phyloP scores from a whole-genome alignment of 169 alveolate species.

The Cryptosporidium viatorum region DNA sequence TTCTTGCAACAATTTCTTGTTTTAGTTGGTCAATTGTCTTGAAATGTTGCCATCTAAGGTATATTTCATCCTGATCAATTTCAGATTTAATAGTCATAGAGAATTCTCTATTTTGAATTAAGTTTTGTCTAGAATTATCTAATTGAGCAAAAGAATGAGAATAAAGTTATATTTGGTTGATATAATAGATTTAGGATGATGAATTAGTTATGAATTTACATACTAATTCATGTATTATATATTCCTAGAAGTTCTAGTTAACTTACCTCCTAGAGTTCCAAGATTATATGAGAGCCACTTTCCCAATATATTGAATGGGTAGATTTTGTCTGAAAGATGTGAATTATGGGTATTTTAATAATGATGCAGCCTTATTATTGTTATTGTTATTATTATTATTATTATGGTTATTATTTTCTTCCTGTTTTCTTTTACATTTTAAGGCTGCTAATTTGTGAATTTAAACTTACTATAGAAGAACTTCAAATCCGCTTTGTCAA shows the following conservation, averaged over 20 bases:
- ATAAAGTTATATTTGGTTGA: background rate
- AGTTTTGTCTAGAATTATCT: constrained; percentile 5
- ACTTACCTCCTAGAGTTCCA: constrained; percentile 17
- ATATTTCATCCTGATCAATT: constrained; percentile 82
- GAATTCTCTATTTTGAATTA: constrained; percentile 61
- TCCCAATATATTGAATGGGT: constrained; percentile 47
- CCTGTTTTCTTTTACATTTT: no score
- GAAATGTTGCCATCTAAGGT: constrained; percentile 85
- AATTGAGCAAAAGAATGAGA: background rate
- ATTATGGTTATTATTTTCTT: no score
- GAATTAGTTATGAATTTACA: background rate
- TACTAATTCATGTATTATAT: background rate
- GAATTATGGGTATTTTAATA: background rate
- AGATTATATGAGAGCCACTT: constrained; percentile 43
- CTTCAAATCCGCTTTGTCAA: constrained; percentile 57
- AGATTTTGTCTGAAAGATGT: constrained; percentile 25
- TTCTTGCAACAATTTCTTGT: constrained; percentile 79
- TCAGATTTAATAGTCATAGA: constrained; percentile 68
- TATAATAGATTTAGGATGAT: no score
- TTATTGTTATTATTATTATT: no score
- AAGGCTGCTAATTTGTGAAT: background rate
- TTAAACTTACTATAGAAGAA: constrained; percentile 67
- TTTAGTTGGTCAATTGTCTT: constrained; percentile 81
- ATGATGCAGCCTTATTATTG: background rate
- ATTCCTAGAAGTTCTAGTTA: background rate